phyloP scores from a whole-genome alignment of 1,139 yeast species.

The Suhomyces ambrosiae region DNA sequence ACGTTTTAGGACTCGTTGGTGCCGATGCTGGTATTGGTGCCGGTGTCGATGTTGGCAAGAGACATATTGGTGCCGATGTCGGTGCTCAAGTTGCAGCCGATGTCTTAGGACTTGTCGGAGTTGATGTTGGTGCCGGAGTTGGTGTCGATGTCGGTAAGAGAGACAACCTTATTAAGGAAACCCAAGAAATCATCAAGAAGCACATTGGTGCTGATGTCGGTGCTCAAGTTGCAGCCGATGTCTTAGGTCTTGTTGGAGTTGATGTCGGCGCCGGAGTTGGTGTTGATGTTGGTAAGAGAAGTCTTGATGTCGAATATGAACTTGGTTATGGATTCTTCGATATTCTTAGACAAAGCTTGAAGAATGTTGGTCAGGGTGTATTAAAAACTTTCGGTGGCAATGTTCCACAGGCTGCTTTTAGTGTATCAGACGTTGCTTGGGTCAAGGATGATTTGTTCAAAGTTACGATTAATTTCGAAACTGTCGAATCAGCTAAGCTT shows the following conservation, averaged over 20 bases:
- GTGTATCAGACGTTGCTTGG: slow-evolving; percentile 30
- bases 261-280: slow-evolving; percentile 13
- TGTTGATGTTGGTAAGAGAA: slow-evolving; percentile 15
- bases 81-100: slow-evolving; percentile 9
- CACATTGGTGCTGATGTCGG: slow-evolving; percentile 7
- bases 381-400: slow-evolving; percentile 16
- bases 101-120: slow-evolving; percentile 11
- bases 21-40: slow-evolving; percentile 10
- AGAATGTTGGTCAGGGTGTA: slow-evolving; percentile 14
- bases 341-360: slow-evolving; percentile 13
- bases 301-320: slow-evolving; percentile 16
- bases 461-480: slow-evolving; percentile 27
- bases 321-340: slow-evolving; percentile 15
- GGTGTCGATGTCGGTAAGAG: slow-evolving; percentile 1
- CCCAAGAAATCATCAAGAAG: background rate
- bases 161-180: background rate
- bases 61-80: slow-evolving; percentile 10
- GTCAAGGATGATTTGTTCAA: slow-evolving; percentile 30
- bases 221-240: slow-evolving; percentile 13
- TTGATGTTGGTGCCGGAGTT: slow-evolving; percentile 9
- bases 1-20: slow-evolving; percentile 9
- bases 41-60: slow-evolving; percentile 14
- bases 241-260: slow-evolving; percentile 8
- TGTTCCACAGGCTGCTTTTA: slow-evolving; percentile 31
- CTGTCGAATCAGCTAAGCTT: slow-evolving; percentile 17